Evolutionary conservation across 169 alveolate species (phyloP).

Genomic region (Eimeria tenella): DNA sequence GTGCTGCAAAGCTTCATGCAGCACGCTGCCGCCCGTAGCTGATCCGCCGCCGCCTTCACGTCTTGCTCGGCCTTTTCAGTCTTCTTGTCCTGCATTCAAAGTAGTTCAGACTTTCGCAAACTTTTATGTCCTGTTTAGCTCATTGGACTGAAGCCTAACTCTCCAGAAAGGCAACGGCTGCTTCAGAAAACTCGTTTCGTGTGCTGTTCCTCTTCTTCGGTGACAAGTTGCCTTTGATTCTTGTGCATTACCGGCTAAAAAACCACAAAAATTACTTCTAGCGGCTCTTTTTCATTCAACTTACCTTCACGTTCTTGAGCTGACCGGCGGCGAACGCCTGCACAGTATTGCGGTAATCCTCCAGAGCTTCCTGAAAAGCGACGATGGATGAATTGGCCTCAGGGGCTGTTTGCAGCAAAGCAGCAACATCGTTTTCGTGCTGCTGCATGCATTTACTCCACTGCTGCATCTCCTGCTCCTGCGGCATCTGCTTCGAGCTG

Average conservation of each 20-base stretch:
- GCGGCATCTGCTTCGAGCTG: constrained; percentile 21
- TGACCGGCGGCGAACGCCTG: background rate
- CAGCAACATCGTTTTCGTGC: background rate
- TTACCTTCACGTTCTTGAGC: background rate
- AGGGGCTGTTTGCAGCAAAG: background rate
- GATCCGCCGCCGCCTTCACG: background rate
- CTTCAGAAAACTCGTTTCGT: no score
- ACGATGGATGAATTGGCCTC: background rate
- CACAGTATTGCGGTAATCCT: constrained; percentile 22
- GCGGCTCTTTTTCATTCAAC: background rate
- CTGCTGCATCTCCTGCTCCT: constrained; percentile 9
- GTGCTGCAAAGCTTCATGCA: background rate
- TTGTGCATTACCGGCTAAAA: no score
- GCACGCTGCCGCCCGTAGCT: constrained; percentile 28
- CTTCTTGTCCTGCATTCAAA: constrained; percentile 9
- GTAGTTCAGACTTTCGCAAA: no score
- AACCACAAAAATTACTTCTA: no score
- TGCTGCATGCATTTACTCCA: constrained; percentile 13
- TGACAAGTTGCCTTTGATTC: no score
- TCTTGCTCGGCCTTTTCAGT: constrained; percentile 27
- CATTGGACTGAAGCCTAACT: no score
- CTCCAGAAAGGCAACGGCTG: no score
- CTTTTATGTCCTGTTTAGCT: no score
- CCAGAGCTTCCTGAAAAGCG: constrained; percentile 31
- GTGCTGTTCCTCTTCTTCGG: no score